phyloP scores from a whole-genome alignment of 2,329 filamentous ascomycete genomes.

The Pyrenophora graminea region DNA sequence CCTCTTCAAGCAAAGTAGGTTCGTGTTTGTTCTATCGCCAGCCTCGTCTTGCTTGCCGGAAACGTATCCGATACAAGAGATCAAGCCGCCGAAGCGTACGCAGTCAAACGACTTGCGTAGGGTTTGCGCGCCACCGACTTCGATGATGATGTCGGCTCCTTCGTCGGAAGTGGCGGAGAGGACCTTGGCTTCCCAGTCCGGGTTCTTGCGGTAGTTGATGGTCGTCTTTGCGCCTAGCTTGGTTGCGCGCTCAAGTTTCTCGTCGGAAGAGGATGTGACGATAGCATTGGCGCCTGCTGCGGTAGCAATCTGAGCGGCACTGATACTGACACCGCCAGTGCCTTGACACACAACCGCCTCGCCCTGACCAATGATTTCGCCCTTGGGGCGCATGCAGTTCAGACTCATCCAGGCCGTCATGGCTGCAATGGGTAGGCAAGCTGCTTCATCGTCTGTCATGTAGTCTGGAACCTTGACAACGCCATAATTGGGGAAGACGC shows the following conservation, averaged over 20 bases:
- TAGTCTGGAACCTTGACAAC: constrained; percentile 63
- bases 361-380: constrained; percentile 52
- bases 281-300: constrained; percentile 56
- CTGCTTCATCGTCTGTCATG: constrained; percentile 63
- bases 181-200: constrained; percentile 65
- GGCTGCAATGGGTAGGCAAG: constrained; percentile 63
- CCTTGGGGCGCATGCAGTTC: constrained; percentile 62
- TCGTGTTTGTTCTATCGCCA: constrained; percentile 62
- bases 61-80: constrained; percentile 50
- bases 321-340: constrained; percentile 51
- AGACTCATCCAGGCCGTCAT: constrained; percentile 70
- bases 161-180: constrained; percentile 50
- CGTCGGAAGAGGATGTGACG: constrained; percentile 61
- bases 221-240: constrained; percentile 61
- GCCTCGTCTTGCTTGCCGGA: constrained; percentile 60
- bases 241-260: constrained; percentile 59
- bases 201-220: constrained; percentile 64
- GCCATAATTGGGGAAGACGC: constrained; percentile 61
- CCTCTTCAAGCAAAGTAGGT: constrained; percentile 57
- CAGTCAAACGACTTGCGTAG: constrained; percentile 52
- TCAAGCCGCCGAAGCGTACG: constrained; percentile 49
- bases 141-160: constrained; percentile 57
- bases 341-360: constrained; percentile 49
- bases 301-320: constrained; percentile 48
- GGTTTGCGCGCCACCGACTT: constrained; percentile 57